Conservation (phyloP, 345 rosid genomes). For the Geranium rotundifolium region DNA sequence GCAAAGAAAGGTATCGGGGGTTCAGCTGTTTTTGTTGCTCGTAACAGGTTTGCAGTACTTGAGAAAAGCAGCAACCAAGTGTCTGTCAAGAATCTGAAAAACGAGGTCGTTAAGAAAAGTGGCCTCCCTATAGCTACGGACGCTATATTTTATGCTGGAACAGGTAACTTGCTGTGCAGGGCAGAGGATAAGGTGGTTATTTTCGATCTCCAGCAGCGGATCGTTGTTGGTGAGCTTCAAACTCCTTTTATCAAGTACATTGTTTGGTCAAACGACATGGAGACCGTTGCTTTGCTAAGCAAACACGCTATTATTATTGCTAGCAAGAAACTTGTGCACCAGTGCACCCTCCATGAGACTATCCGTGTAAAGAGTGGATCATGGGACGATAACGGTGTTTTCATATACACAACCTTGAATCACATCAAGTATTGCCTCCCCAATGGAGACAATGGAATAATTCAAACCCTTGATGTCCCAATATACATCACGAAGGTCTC, state of each 20-base stretch:
- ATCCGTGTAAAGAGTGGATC: slow-evolving; percentile 92
- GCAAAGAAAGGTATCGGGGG: slow-evolving; percentile 81
- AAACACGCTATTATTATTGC: slow-evolving; percentile 82
- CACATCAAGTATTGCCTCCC: slow-evolving; percentile 86
- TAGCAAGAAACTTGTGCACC: slow-evolving; percentile 68
- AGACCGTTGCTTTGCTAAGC: slow-evolving; percentile 84
- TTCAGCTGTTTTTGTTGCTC: slow-evolving; percentile 74
- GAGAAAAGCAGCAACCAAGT: slow-evolving; percentile 43
- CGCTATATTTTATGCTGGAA: too few species aligned
- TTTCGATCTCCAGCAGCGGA: slow-evolving; percentile 82
- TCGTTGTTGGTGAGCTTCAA: slow-evolving; percentile 75
- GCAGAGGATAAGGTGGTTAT: slow-evolving; percentile 76
- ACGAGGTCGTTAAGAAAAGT: too few species aligned
- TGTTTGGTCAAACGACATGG: slow-evolving; percentile 94
- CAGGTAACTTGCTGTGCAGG: slow-evolving; percentile 45
- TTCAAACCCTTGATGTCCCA: slow-evolving; percentile 72
- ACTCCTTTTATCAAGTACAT: slow-evolving; percentile 70
- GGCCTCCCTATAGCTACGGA: too few species aligned
- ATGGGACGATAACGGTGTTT: slow-evolving; percentile 92
- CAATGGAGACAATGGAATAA: slow-evolving; percentile 17
- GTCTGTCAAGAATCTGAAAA: too few species aligned
- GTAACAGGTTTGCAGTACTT: slow-evolving; percentile 83
- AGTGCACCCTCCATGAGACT: slow-evolving; percentile 86
- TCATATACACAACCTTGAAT: slow-evolving; percentile 76
- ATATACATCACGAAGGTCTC: slow-evolving; percentile 75